Base-by-base conservation (phyloP, 352 stramenopile genomes). In the Globisporangium spiculum region DNA sequence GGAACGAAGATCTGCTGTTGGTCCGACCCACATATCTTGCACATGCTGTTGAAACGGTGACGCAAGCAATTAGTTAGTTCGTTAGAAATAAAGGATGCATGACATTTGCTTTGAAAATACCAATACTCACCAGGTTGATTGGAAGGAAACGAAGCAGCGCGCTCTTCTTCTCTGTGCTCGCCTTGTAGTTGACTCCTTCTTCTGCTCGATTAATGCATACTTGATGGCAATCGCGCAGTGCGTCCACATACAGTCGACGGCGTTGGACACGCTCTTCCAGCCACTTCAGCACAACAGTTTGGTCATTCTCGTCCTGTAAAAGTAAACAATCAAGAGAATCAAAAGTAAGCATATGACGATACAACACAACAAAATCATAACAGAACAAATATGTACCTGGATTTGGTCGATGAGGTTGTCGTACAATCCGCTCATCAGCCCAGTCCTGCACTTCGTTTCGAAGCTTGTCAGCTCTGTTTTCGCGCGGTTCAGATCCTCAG, bases 361-460 rank as follows among this genome's bases (percentile, higher is more conserved):
- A 16, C 34, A 34, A 57, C 34, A 22, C 1, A 52, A 1, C 6
- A 57, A 5, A 30, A 32, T 3, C 8, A 53, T 12, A 61, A 26
- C 34, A 63, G 12, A 3, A 0, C 54, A 44, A 10, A 59, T 38
- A 22, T 10, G 26, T 61, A 78, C 72, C 69, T 86, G 87, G 48
- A 96, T 93, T 66, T 96, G 88, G 64, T 96, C 86, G 36, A 96
- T 96, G 41, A 93, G 71, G 57, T 93, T 93, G 77, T 92, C 85
- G 64, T 91, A 95, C 9, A 89, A 53, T 34, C 80, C 81, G 24
- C 71, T 76, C 20, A 89, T 71, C 46, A 94, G 67, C 16, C 83
- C 86, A 41, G 72, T 88, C 53, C 86, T 89, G 66, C 80, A 85
- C 63, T 81, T 88, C 6, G 86, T 76, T 27, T 92, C 83, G 66